Conservation (phyloP, 768 basidiomycete species). For the Suillus plorans region DNA sequence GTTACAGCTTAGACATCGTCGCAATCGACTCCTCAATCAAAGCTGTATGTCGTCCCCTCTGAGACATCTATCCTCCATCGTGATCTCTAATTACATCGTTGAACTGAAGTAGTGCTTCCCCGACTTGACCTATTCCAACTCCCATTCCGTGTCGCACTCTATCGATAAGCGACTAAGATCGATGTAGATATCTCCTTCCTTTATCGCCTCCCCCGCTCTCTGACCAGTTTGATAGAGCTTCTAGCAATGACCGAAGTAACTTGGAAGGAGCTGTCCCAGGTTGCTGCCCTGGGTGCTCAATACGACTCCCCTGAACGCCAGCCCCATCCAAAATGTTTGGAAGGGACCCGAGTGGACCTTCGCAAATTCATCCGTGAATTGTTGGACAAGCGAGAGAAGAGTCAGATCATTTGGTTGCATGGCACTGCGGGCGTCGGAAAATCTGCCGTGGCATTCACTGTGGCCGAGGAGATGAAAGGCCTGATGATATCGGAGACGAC, state of each 20-base stretch:
- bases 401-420: neutral
- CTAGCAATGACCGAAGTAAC: too few species aligned
- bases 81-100: neutral
- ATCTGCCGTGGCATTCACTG: conserved; percentile 1
- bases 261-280: too few species aligned
- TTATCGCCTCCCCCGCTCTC: neutral
- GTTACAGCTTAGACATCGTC: neutral
- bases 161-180: neutral
- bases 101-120: neutral
- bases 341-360: neutral
- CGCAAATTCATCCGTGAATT: neutral
- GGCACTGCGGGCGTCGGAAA: neutral
- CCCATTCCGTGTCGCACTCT: neutral
- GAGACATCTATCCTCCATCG: too few species aligned
- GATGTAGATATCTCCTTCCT: neutral
- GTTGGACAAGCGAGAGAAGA: neutral
- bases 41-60: neutral
- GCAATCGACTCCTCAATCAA: neutral
- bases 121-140: neutral
- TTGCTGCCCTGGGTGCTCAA: too few species aligned
- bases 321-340: too few species aligned
- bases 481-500: neutral
- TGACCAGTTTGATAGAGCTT: neutral
- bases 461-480: neutral
- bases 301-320: too few species aligned